Evolutionary conservation across 352 stramenopile species (phyloP), one percentile per base, ranked within the genome.

Genomic region (Globisporangium nagaii): DNA sequence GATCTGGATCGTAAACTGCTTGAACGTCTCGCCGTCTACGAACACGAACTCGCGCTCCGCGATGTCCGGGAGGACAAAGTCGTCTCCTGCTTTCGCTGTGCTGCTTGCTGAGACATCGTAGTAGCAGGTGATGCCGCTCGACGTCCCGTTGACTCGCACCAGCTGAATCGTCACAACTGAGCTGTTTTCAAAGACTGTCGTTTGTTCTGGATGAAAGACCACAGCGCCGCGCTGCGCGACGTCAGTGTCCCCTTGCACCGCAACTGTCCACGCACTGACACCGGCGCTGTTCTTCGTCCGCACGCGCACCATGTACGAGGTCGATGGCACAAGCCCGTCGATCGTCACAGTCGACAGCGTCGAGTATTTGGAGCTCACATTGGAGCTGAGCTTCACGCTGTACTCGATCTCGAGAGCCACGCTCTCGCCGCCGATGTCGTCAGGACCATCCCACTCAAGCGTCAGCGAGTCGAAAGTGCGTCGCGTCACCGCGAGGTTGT

Each of bases 101-200:
- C 66, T 68, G 4, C 15, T 30, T 1, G 41, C 25, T 4, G 27
- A 41, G 7, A 68, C 10, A 2, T 65, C 44, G 40, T 77, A 74
- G 4, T 55, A 44, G 46, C 78, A 86, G 3, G 60, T 66, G 24
- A 88, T 71, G 1, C 50, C 68, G 12, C 66, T 70, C 0, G 71
- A 70, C 19, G 65, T 75, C 10, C 78, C 78, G 44, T 84, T 75
- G 7, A 76, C 62, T 12, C 78, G 73, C 15, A 78, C 12, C 3
- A 88, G 50, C 19, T 68, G 41, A 12, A 85, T 42, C 0, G 52
- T 56, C 28, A 84, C 45, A 6, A 36, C 61, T 1, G 60, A 63
- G 3, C 19, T 36, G 45, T 84, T 83, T 56, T 88, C 78, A 37
- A 74, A 65, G 0, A 88, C 54, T 2, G 53, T 71, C 0, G 58